Evolutionary conservation across 2,329 filamentous ascomycete genomes (phyloP), one percentile per base, ranked within the genome.

Genomic region (Eutypa lata): DNA sequence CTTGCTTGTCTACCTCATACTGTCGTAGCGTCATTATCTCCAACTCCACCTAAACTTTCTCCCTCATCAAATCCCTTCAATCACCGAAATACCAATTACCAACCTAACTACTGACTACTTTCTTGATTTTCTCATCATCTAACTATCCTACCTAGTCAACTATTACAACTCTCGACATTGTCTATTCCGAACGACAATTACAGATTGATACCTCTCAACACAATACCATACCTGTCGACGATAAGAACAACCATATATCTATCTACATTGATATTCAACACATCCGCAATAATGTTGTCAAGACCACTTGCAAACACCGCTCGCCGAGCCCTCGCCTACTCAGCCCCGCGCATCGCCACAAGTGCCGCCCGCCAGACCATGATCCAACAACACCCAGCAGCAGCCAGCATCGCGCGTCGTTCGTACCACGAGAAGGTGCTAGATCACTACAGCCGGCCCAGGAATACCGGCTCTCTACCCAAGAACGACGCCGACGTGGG

Each of bases 391-490:
- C 42, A 45, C 22, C 42, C 42, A 16, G 42, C 70, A 26, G 66
- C 67, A 38, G 63, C 76, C 47, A 65, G 72, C 59, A 68, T 72
- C 48, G 68, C 75, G 50, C 72, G 69, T 49, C 72, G 78, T 38
- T 73, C 72, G 28, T 81, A 81, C 61, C 78, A 81, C 65, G 78
- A 80, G 68, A 80, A 80, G 69, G 78, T 89, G 60, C 80, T 95
- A 60, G 90, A 95, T 71, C 90, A 93, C 75, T 93, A 93, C 76
- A 89, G 83, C 71, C 81, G 82, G 63, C 89, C 89, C 26, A 84
- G 89, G 59, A 91, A 91, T 76, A 88, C 91, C 55, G 89, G 89
- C 26, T 87, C 84, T 53, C 87, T 92, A 84, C 73, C 80, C 60
- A 90, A 90, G 75, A 80, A 77, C 42, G 87, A 89, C 60, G 70